These are phyloP conservation scores for Chenopodium berlandieri DNA, from an alignment of 148 eudicot genomes.

Conservation along the genomic window DNA sequence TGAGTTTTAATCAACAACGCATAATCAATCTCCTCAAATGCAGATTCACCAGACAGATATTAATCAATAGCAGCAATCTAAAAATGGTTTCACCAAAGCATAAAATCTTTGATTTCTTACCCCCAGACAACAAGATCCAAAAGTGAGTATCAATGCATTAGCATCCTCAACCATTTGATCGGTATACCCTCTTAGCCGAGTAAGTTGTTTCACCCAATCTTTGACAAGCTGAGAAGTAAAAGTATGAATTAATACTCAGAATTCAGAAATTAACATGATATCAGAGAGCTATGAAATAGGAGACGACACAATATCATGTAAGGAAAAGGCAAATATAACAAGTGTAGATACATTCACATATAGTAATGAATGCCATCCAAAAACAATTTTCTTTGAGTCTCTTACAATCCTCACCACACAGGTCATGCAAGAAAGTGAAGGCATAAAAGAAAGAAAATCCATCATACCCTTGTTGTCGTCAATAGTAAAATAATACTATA, in stretches of 20 bases:
- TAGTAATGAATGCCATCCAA: background rate
- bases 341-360: background rate
- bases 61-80: background rate
- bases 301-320: background rate
- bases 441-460: background rate
- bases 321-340: background rate
- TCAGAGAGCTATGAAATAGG: background rate
- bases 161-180: conserved; percentile 90
- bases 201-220: conserved; percentile 86
- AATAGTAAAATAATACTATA: too few species aligned
- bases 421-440: too few species aligned
- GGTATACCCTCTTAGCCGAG: conserved; percentile 73
- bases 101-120: conserved; percentile 35
- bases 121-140: conserved; percentile 90
- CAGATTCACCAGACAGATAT: background rate
- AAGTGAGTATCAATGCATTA: conserved; percentile 82
- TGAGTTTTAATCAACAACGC: background rate
- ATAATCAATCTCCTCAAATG: background rate
- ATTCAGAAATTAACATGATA: background rate
- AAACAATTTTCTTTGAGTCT: too few species aligned
- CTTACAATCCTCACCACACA: too few species aligned
- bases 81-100: background rate
- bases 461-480: background rate
- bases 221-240: conserved; percentile 54
- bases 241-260: background rate